Conservation (phyloP, 129 eudicot genomes). For the Centella asiatica region DNA sequence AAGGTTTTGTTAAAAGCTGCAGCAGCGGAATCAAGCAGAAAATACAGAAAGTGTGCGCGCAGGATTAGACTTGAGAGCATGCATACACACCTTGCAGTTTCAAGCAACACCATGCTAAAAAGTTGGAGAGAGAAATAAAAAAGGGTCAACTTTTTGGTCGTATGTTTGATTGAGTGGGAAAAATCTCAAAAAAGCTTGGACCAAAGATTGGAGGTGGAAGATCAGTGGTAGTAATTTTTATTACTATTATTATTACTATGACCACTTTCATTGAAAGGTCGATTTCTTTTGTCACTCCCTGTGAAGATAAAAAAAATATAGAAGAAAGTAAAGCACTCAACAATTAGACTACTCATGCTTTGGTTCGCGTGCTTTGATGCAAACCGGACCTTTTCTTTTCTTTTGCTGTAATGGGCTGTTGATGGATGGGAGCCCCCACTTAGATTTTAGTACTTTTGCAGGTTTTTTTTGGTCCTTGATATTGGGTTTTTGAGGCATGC, state of each 20-base stretch:
- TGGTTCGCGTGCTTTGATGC: slow-evolving; percentile 93
- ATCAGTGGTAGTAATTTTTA: too few relatives aligned
- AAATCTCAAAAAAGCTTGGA: too few relatives aligned
- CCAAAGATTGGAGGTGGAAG: background rate
- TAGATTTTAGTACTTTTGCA: slow-evolving; percentile 47
- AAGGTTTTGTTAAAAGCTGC: slow-evolving; percentile 48
- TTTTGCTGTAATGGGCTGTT: slow-evolving; percentile 1
- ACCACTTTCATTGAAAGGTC: slow-evolving; percentile 71
- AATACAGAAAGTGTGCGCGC: slow-evolving; percentile 30
- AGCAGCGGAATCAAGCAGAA: slow-evolving; percentile 44
- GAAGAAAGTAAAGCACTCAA: slow-evolving; percentile 26
- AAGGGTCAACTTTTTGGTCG: too few relatives aligned
- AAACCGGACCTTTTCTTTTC: slow-evolving; percentile 31
- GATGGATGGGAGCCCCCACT: slow-evolving; percentile 58
- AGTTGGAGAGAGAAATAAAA: slow-evolving; percentile 19
- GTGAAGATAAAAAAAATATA: background rate
- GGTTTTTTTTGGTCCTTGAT: slow-evolving; percentile 64
- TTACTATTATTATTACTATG: slow-evolving; percentile 24
- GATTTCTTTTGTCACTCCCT: slow-evolving; percentile 45
- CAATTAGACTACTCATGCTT: slow-evolving; percentile 75
- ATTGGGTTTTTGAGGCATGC: slow-evolving; percentile 64
- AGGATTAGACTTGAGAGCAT: slow-evolving; percentile 31
- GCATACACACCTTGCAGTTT: slow-evolving; percentile 21
- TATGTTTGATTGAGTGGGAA: too few relatives aligned
- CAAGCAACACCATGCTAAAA: background rate